These are phyloP conservation scores for Talaromyces piceae DNA, from an alignment of 2,329 filamentous ascomycete genomes.

Conservation along the genomic window DNA sequence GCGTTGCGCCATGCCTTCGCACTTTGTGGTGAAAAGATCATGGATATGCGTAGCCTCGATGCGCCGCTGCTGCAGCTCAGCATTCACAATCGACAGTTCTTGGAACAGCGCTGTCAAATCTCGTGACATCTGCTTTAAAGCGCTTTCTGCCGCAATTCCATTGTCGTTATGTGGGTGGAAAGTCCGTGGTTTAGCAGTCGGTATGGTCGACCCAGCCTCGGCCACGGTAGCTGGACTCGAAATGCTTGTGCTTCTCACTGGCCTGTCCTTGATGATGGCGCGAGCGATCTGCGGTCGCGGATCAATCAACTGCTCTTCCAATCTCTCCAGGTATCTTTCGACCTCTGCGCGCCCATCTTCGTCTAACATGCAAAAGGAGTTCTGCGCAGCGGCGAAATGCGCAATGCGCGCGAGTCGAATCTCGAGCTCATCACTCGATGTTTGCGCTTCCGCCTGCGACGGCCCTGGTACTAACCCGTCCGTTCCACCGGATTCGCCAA, in stretches of 20 bases:
- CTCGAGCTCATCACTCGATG: conserved; percentile 5
- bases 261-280: conserved; percentile 16
- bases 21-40: conserved; percentile 50
- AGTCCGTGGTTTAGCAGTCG: no score
- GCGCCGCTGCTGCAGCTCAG: conserved; percentile 21
- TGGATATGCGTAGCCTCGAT: conserved; percentile 50
- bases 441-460: not conserved
- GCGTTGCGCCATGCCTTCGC: conserved; percentile 50
- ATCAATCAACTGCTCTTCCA: conserved; percentile 21
- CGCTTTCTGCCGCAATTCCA: not conserved
- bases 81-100: conserved; percentile 20
- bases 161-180: not conserved
- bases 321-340: conserved; percentile 23
- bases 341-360: conserved; percentile 23
- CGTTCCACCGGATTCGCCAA: not conserved
- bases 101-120: conserved; percentile 18
- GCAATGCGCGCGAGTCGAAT: conserved; percentile 6
- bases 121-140: conserved; percentile 7
- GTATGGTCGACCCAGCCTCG: conserved; percentile 9
- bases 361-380: conserved; percentile 1
- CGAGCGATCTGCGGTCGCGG: conserved; percentile 14
- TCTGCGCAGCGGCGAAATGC: conserved; percentile 5
- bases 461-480: conserved; percentile 1
- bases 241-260: not conserved
- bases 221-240: conserved; percentile 3